Evolutionary conservation across 1,139 yeast species (phyloP), one percentile per base, ranked within the genome.

Genomic region (Hemisphaericaspora subhashii): DNA sequence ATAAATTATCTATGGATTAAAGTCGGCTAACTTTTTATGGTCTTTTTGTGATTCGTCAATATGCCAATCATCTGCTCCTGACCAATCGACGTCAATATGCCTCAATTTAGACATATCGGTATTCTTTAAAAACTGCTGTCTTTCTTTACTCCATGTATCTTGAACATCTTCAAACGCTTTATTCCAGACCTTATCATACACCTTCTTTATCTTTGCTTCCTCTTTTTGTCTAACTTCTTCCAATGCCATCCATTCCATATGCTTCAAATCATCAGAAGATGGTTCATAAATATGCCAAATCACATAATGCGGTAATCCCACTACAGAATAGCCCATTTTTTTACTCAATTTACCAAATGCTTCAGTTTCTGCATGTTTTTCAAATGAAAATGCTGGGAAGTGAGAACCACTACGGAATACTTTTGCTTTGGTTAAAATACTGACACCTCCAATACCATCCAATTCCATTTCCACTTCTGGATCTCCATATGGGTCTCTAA

Each of bases 241-340:
- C 53, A 86, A 79, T 1, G 95, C 96, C 95, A 88, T 86, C 95
- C 95, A 87, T 58, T 86, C 95, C 96, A 88, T 88, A 58, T 88
- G 95, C 64, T 86, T 84, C 64, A 86, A 70, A 66, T 86, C 95
- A 54, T 86, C 95, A 3, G 82, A 74, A 6, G 90, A 83, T 15
- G 96, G 95, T 61, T 87, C 96, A 60, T 86, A 87, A 44, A 87
- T 83, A 60, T 87, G 96, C 96, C 96, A 87, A 46, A 87, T 83
- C 31, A 86, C 92, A 57, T 88, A 87, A 63, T 87, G 95, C 5
- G 96, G 95, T 50, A 87, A 69, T 0, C 96, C 96, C 38, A 81
- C 79, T 14, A 87, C 96, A 7, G 81, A 74, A 57, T 74, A 84
- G 6, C 90, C 90, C 94, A 87, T 86, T 54, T 82, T 68, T 52